Evolutionary conservation across 306 rosid species (phyloP).

Genomic region (Clitoria ternatea): DNA sequence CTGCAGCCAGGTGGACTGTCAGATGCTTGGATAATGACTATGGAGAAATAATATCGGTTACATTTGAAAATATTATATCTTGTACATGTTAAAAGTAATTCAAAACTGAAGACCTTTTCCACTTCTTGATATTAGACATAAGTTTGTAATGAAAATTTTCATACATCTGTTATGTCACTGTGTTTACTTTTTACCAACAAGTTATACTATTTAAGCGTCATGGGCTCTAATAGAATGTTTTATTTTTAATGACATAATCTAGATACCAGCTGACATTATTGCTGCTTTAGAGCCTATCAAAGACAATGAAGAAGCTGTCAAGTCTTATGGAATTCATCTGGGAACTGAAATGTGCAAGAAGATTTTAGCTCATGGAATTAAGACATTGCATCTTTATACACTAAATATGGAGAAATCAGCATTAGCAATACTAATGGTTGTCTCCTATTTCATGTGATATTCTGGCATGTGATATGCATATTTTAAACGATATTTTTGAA

Average conservation of each 20-base stretch:
- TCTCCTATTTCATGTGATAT: constrained; percentile 12
- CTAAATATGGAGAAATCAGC: constrained; percentile 97
- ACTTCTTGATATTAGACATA: background rate
- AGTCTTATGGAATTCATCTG: constrained; percentile 81
- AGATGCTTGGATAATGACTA: background rate
- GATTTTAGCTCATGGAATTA: constrained; percentile 89
- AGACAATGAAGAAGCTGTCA: constrained; percentile 98
- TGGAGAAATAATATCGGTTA: background rate
- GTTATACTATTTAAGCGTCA: background rate
- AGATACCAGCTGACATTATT: constrained; percentile 76
- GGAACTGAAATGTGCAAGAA: constrained; percentile 98
- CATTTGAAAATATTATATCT: background rate
- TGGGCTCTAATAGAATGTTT: constrained; percentile 20
- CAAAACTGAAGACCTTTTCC: background rate
- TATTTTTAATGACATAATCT: constrained; percentile 26
- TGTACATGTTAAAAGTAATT: background rate
- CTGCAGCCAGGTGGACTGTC: background rate
- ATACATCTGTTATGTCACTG: background rate
- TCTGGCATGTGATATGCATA: constrained; percentile 26
- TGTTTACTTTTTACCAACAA: background rate
- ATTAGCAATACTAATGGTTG: constrained; percentile 67
- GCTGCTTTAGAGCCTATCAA: constrained; percentile 93
- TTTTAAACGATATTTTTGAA: constrained; percentile 14
- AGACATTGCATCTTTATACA: constrained; percentile 82
- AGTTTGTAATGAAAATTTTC: background rate